Conservation (phyloP, 2,329 filamentous ascomycete species). For the Beauveria rudraprayagi region DNA sequence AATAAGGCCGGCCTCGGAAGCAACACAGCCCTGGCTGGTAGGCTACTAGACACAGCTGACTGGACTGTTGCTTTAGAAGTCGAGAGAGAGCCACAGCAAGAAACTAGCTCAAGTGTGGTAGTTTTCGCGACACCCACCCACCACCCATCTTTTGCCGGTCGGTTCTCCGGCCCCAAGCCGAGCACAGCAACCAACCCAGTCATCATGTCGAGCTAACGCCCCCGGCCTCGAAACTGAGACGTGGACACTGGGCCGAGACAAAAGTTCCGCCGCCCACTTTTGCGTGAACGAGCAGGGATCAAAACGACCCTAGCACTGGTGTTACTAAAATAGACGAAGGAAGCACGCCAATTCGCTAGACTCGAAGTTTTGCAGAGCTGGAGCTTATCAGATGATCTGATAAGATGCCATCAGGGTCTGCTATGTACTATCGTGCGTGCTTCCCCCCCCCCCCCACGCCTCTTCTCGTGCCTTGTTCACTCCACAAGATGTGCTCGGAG, state of each 20-base stretch:
- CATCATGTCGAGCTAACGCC: background rate
- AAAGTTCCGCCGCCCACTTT: background rate
- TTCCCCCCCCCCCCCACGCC: background rate
- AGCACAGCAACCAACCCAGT: no score
- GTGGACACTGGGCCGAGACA: background rate
- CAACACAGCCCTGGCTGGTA: background rate
- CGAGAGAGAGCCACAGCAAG: no score
- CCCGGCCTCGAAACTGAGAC: background rate
- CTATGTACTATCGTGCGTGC: background rate
- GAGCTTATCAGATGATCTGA: slow-evolving; percentile 13
- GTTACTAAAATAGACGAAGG: background rate
- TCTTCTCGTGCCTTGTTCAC: no score
- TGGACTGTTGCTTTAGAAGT: no score
- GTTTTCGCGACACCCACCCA: no score
- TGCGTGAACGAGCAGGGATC: background rate
- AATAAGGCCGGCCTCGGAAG: background rate
- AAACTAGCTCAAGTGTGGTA: no score
- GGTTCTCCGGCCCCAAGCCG: no score
- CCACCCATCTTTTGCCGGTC: no score
- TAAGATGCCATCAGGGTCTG: slow-evolving; percentile 4
- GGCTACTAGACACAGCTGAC: no score
- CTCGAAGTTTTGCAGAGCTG: background rate
- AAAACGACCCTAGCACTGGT: background rate
- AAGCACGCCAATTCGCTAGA: background rate
- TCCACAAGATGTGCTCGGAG: no score